Percentiles rank a stretch among this genome's conserved stretches.
These are phyloP conservation scores for Populus hybrid DNA, from an alignment of 441 rosid species.

Conservation along the genomic window DNA sequence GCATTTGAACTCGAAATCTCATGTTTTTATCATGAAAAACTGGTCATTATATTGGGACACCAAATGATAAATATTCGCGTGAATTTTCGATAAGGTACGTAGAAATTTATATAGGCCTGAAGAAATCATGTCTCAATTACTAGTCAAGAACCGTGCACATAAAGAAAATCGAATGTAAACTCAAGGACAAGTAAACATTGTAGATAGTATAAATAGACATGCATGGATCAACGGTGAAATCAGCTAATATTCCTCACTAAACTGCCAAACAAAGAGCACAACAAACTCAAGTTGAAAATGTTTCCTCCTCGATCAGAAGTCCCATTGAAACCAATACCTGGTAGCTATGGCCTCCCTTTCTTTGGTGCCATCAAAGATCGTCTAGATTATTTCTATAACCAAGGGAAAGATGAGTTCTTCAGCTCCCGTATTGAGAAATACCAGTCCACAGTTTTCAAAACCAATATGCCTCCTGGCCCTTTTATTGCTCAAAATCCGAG, in stretches of 20 bases:
- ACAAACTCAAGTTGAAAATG: not conserved
- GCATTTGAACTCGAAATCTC: no score
- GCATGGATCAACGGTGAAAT: not conserved
- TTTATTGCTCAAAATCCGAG: conserved; percentile 31
- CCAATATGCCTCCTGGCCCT: conserved; percentile 68
- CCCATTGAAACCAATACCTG: conserved; percentile 32
- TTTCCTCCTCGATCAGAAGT: not conserved
- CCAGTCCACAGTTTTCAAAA: conserved; percentile 52
- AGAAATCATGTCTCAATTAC: not conserved
- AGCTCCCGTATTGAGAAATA: conserved; percentile 44
- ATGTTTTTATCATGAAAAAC: no score
- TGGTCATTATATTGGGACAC: not conserved
- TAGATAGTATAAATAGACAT: not conserved
- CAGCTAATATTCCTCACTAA: not conserved
- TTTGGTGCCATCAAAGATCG: conserved; percentile 59
- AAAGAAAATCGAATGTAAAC: not conserved
- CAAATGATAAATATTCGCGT: not conserved
- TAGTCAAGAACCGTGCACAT: not conserved
- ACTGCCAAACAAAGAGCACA: not conserved
- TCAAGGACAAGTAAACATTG: not conserved
- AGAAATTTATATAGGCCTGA: not conserved
- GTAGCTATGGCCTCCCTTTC: conserved; percentile 52
- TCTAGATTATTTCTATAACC: conserved; percentile 53
- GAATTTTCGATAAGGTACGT: not conserved
- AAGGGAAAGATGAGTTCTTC: conserved; percentile 54